Percentiles rank a stretch among this genome's conserved stretches.
These are phyloP conservation scores for Aspergillus felis DNA, from an alignment of 2,329 filamentous ascomycete genomes.

Conservation along the genomic window DNA sequence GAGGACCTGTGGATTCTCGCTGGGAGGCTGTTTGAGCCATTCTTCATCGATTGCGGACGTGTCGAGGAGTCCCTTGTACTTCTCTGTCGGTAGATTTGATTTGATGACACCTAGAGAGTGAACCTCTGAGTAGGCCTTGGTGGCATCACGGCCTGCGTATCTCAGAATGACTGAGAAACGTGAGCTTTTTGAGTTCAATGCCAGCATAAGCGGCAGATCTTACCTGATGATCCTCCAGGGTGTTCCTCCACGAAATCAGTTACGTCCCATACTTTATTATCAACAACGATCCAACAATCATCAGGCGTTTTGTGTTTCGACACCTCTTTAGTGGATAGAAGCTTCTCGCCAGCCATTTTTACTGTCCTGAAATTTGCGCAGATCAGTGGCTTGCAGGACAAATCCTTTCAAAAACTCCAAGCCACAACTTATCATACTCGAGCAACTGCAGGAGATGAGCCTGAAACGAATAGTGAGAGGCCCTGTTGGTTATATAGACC, in stretches of 20 bases:
- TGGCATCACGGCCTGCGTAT: slow-evolving; percentile 45
- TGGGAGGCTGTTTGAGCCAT: slow-evolving; percentile 43
- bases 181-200: neutral
- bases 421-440: neutral
- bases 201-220: slow-evolving; percentile 12
- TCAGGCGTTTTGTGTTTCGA: slow-evolving; percentile 46
- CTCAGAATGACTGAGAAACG: slow-evolving; percentile 39
- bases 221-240: slow-evolving; percentile 56
- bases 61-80: slow-evolving; percentile 50
- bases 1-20: slow-evolving; percentile 24
- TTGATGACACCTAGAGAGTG: slow-evolving; percentile 47
- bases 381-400: neutral
- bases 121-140: slow-evolving; percentile 42
- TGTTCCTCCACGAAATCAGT: slow-evolving; percentile 63
- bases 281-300: slow-evolving; percentile 65
- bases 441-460: neutral
- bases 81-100: slow-evolving; percentile 40
- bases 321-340: slow-evolving; percentile 44
- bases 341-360: slow-evolving; percentile 27
- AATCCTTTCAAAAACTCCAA: neutral
- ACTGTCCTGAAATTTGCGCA: slow-evolving; percentile 2
- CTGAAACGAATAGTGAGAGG: neutral
- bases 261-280: slow-evolving; percentile 65
- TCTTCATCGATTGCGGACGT: slow-evolving; percentile 46
- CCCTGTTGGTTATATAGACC: neutral